Evolutionary conservation across 139 green algal genomes (phyloP), one percentile per base, ranked within the genome.

Genomic region (Parachlorella kessleri): DNA sequence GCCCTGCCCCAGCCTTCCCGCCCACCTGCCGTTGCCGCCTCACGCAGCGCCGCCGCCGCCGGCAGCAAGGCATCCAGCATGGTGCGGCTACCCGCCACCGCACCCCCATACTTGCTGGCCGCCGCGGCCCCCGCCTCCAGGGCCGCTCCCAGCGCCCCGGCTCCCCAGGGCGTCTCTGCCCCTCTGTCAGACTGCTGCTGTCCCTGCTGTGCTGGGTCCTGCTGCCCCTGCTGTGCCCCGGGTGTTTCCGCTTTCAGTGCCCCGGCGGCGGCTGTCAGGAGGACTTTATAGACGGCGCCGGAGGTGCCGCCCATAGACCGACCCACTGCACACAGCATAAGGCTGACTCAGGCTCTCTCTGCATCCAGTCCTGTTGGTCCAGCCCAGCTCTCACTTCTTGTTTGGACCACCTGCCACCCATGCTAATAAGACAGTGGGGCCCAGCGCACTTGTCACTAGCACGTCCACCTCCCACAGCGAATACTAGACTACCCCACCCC

Each of bases 21-120:
- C 33, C 28, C 41, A 4, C 36, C 24, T 8, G 23, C 8, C 1
- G 3, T 7, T 8, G 23, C 8, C 1, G 3, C 36, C 33, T n/a
- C 3, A 6, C 26, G 30, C 38, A 73, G 26, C 48, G 87, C 88
- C 7, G 74, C 40, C 1, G 81, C 53, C 3, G 90, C 92, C 1
- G 93, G 92, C 38, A 90, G 28, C 21, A 97, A 77, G 3, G 93
- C 92, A 71, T 96, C 92, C 41, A 97, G 75, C 91, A 97, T 95
- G 21, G 92, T 97, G 39, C 92, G 83, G 80, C 83, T 84, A 5
- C 93, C 93, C 1, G 36, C 39, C 4, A 67, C 48, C 0, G 92
- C 92, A 2, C 91, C 83, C 3, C 91, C 92, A 76, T 97, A 96
- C 72, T 88, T 86, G 76, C 84, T 70, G 1, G 94, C 78, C 1